A percentile compares a stretch with the other conserved stretches of the same genome.
These are phyloP conservation scores for Teratosphaeria viscida DNA, from an alignment of 2,329 filamentous ascomycete genomes.

Conservation along the genomic window DNA sequence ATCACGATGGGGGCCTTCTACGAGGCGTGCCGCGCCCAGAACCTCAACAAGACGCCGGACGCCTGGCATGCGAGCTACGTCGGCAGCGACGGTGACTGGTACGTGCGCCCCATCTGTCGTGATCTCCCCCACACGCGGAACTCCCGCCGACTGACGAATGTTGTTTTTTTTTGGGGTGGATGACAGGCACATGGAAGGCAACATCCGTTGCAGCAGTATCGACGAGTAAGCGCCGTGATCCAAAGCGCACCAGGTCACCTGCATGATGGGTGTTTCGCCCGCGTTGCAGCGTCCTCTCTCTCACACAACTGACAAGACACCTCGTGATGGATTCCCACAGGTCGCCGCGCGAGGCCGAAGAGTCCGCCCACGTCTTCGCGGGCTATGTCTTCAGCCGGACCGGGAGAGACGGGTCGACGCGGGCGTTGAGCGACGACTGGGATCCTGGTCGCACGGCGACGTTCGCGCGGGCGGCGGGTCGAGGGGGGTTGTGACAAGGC, in stretches of 20 bases:
- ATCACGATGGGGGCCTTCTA: slow-evolving; percentile 13
- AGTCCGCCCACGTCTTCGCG: slow-evolving; percentile 4
- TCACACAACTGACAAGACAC: neutral
- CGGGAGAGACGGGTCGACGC: slow-evolving; percentile 8
- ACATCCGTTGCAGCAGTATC: slow-evolving; percentile 17
- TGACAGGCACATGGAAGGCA: slow-evolving; percentile 24
- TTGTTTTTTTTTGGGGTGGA: neutral
- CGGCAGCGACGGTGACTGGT: slow-evolving; percentile 24
- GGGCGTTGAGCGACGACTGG: slow-evolving; percentile 13
- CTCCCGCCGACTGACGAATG: neutral
- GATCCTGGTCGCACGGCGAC: slow-evolving; percentile 10
- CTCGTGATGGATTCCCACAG: neutral
- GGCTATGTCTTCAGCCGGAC: slow-evolving; percentile 11
- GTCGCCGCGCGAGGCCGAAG: slow-evolving; percentile 2
- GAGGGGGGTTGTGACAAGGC: neutral
- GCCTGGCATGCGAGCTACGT: slow-evolving; percentile 24
- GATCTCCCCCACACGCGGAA: too few species aligned
- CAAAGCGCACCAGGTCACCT: neutral
- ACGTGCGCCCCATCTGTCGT: neutral
- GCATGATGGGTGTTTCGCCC: neutral
- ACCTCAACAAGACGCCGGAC: neutral
- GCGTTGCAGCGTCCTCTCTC: neutral
- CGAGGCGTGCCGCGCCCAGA: neutral
- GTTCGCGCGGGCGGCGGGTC: neutral
- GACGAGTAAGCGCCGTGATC: slow-evolving; percentile 15